Evolutionary conservation across 768 basidiomycete genomes (phyloP), one percentile per base, ranked within the genome.

Genomic region (Xerocomellus chrysenteron): DNA sequence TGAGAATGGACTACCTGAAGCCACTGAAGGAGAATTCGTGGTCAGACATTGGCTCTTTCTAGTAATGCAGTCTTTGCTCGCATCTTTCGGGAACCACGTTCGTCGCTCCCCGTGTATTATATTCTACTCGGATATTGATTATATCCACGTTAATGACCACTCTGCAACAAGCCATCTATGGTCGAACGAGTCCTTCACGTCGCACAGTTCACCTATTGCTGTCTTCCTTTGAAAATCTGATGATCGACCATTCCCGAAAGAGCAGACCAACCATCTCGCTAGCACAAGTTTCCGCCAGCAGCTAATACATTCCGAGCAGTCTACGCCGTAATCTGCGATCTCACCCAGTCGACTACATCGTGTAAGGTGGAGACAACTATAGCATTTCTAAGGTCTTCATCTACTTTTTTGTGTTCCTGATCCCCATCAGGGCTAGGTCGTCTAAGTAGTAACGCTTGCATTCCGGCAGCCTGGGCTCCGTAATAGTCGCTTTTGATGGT

Each of bases 381-480:
- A 1, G 78, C 75, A n/a, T 65, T 59, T 37, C 63, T 55, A 40
- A 84, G 66, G 47, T 83, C 77, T 54, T 79, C 75, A 3, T 56
- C 71, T 9, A 71, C 68, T 44, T 79, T 76, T 52, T 78, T 80
- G 47, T 65, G 57, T 54, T 76, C 82, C 21, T 74, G 73, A 40
- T 80, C 79, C 4, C 80, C 83, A 9, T 81, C 79, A 10, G 71
- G 61, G 4, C 80, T 79, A 17, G 68, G 69, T 57, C 89, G 72
- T 37, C 82, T 75, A 41, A 91, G 57, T 42, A 90, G 64, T n/a
- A 88, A 62, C 0, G 85, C 81, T 14, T 79, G 69, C 69, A 86
- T 76, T 17, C 85, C 84, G 19, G 81, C 82, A 6, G 67, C 68
- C 24, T 54, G 67, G 0, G 89, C 87, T 6, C 88, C 90, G 12